Evolutionary conservation across 805 yeast species (phyloP), one percentile per base, ranked within the genome.

Genomic region (Sugiyamaella floridensis): DNA sequence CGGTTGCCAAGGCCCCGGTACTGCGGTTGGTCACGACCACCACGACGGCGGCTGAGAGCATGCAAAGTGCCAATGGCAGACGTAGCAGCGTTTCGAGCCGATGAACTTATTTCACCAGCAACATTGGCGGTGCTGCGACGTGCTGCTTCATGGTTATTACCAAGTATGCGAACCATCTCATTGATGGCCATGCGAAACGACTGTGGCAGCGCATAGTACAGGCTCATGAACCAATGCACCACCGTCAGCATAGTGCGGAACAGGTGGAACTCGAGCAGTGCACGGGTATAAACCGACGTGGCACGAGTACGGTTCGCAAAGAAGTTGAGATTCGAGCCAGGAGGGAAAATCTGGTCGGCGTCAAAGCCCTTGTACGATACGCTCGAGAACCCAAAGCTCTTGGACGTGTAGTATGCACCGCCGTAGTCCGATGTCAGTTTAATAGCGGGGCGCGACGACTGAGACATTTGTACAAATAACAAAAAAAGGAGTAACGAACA

Each of bases 251-350:
- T 12, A 14, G 58, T 45, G 16, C 57, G 53, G 18, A 40, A 32
- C 5, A 60, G n/a, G 19, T 58, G 59, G 45, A 59, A 59, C 49
- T 45, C 37, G 45, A 60, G 51, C 43, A 60, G 43, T 7, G 50
- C 48, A 55, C 54, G 44, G n/a, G 61, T 60, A 14, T 49, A 32
- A 14, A 32, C 37, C 12, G 37, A 32, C 37, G 37, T 32, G n/a
- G 12, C 44, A 10, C 26, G 48, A 8, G 41, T 22, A 8, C 44
- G 40, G 45, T 26, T 40, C 15, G 52, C 44, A 41, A 54, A 40
- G 40, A 34, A 40, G 22, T 51, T 40, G 11, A 45, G 40, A 15
- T 57, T 57, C 0, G 63, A 52, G 14, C 62, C 63, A 1, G 63
- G 53, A 3, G 55, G 43, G 29, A 59, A 51, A 43, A 59, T 53